phyloP scores from a whole-genome alignment of 805 yeast species.

The Schwanniomyces vanrijiae region DNA sequence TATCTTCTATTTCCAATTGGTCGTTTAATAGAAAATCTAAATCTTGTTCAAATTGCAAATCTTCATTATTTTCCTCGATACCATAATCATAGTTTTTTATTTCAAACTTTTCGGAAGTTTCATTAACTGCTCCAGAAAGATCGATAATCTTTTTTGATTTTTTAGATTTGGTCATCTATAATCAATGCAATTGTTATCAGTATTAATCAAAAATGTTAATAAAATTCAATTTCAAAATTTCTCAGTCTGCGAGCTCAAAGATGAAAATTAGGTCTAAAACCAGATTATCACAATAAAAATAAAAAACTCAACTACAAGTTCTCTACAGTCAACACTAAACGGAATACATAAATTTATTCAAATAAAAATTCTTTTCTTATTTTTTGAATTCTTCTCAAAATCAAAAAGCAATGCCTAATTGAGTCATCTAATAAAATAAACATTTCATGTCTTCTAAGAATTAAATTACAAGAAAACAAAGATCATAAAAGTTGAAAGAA shows the following conservation, averaged over 20 bases:
- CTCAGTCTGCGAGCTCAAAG: not conserved
- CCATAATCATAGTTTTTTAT: not conserved
- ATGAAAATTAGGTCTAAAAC: not conserved
- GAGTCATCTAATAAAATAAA: slow-evolving; percentile 6
- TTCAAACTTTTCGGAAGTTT: not conserved
- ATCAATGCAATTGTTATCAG: not conserved
- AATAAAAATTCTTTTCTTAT: slow-evolving; percentile 6
- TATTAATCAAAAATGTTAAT: not conserved
- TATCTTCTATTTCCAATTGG: not conserved
- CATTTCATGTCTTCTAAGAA: slow-evolving; percentile 7
- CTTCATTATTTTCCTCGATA: slow-evolving; percentile 4
- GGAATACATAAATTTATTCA: slow-evolving; percentile 9
- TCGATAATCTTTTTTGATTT: not conserved
- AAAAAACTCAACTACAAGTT: not conserved
- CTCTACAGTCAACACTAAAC: not conserved
- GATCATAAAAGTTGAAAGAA: slow-evolving; percentile 3
- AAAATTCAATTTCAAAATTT: not conserved
- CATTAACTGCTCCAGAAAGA: not conserved
- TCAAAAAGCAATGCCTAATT: slow-evolving; percentile 8
- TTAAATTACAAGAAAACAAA: slow-evolving; percentile 4
- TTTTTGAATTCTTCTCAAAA: slow-evolving; percentile 4
- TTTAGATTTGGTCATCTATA: not conserved
- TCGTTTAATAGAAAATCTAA: slow-evolving; percentile 27
- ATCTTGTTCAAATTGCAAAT: slow-evolving; percentile 27
- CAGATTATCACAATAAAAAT: not conserved